A percentile compares a stretch with the other conserved stretches of the same genome.
Evolutionary conservation across 805 yeast genomes (phyloP).

Genomic region (Yueomyces sinensis): DNA sequence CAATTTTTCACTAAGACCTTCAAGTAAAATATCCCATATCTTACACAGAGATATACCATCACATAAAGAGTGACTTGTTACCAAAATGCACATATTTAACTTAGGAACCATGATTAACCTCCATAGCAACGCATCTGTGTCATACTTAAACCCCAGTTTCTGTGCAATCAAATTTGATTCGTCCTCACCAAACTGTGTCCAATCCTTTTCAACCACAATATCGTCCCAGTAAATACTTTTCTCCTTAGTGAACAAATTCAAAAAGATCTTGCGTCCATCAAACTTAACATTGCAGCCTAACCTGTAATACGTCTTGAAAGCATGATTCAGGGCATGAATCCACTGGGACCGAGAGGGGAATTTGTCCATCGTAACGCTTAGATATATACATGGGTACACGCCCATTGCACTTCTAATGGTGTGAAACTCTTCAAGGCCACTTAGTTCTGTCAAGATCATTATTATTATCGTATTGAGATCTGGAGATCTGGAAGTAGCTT

Average conservation of each 20-base stretch:
- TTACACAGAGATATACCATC: conserved; percentile 11
- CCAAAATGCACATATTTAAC: background rate
- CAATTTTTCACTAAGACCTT: background rate
- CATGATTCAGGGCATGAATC: background rate
- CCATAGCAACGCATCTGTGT: conserved; percentile 7
- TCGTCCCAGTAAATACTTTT: background rate
- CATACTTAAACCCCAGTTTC: conserved; percentile 4
- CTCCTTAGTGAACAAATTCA: conserved; percentile 1
- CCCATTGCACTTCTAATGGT: background rate
- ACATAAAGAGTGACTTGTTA: conserved; percentile 3
- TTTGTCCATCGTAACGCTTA: background rate
- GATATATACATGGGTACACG: background rate
- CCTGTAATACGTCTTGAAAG: background rate
- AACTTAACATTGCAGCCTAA: background rate
- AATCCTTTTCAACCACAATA: background rate
- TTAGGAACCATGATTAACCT: conserved; percentile 2
- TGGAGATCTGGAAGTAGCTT: too few species aligned
- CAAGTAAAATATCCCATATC: conserved; percentile 3
- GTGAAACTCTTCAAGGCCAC: background rate
- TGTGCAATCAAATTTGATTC: conserved; percentile 5
- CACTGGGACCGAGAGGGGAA: background rate
- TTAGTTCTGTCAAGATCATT: too few species aligned
- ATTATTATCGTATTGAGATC: too few species aligned
- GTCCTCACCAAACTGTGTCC: conserved; percentile 4
- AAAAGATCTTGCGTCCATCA: conserved; percentile 5